These are phyloP conservation scores for Cyphellophora attinorum DNA, from an alignment of 2,329 filamentous ascomycete genomes.

Conservation along the genomic window DNA sequence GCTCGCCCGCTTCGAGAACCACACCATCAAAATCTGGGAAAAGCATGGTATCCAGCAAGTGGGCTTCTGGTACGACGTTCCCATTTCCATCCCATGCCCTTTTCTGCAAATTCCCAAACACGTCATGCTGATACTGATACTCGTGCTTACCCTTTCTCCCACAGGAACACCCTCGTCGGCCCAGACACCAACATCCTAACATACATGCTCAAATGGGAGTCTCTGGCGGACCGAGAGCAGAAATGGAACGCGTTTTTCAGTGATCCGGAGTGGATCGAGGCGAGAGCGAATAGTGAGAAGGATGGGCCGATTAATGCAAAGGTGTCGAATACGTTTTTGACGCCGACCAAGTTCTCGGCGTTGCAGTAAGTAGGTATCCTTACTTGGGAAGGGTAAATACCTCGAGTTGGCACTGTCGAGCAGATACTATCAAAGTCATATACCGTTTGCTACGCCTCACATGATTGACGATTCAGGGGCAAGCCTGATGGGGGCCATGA, in stretches of 20 bases:
- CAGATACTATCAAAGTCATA: no score
- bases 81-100: no score
- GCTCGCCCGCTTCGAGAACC: conserved; percentile 7
- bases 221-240: conserved; percentile 7
- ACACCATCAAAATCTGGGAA: conserved; percentile 7
- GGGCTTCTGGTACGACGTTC: conserved; percentile 54
- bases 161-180: conserved; percentile 84
- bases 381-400: no score
- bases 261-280: conserved; percentile 6
- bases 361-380: no score
- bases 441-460: no score
- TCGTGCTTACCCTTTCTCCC: no score
- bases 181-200: conserved; percentile 73
- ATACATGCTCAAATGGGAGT: conserved; percentile 52
- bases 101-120: no score
- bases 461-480: no score
- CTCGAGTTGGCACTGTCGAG: no score
- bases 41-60: conserved; percentile 8
- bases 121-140: no score
- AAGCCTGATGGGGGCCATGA: no score
- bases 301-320: conserved; percentile 6
- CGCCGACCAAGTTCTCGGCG: no score
- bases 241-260: conserved; percentile 7
- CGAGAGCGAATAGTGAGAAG: conserved; percentile 4
- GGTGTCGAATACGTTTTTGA: conserved; percentile 6